A percentile compares a stretch with the other conserved stretches of the same genome.
These are phyloP conservation scores for Nitzschia putrida DNA, from an alignment of 108 stramenopile species.

Conservation along the genomic window DNA sequence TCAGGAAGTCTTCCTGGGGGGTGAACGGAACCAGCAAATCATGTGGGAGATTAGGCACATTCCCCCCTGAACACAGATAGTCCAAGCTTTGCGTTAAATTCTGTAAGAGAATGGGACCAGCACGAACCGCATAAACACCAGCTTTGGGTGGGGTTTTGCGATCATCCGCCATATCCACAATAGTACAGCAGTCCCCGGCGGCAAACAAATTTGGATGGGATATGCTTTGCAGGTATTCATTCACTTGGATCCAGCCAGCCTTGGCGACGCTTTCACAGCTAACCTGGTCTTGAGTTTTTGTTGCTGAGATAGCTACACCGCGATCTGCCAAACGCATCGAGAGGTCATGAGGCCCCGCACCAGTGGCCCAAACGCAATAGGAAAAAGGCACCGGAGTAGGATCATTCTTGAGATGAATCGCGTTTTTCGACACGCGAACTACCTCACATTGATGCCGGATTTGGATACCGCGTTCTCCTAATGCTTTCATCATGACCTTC, in stretches of 20 bases:
- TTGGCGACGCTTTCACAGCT: conserved; percentile 27
- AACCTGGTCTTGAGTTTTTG: too few relatives aligned
- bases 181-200: conserved; percentile 84
- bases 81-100: conserved; percentile 62
- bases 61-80: not conserved
- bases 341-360: conserved; percentile 71
- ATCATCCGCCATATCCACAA: conserved; percentile 31
- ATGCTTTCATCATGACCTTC: conserved; percentile 34
- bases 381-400: conserved; percentile 55
- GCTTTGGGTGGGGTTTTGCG: conserved; percentile 69
- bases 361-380: conserved; percentile 85
- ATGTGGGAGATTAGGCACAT: not conserved
- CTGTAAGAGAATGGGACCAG: conserved; percentile 79
- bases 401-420: conserved; percentile 19
- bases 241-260: conserved; percentile 83
- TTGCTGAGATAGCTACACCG: conserved; percentile 40
- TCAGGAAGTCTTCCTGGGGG: conserved; percentile 87
- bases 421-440: conserved; percentile 28
- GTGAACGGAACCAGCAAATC: conserved; percentile 35
- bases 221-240: conserved; percentile 68
- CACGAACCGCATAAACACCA: conserved; percentile 87
- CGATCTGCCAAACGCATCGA: conserved; percentile 39
- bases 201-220: conserved; percentile 84
- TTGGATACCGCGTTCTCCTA: conserved; percentile 60
- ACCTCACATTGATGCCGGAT: conserved; percentile 60